Conservation (phyloP, 352 stramenopile genomes). For the Peronospora farinosa region DNA sequence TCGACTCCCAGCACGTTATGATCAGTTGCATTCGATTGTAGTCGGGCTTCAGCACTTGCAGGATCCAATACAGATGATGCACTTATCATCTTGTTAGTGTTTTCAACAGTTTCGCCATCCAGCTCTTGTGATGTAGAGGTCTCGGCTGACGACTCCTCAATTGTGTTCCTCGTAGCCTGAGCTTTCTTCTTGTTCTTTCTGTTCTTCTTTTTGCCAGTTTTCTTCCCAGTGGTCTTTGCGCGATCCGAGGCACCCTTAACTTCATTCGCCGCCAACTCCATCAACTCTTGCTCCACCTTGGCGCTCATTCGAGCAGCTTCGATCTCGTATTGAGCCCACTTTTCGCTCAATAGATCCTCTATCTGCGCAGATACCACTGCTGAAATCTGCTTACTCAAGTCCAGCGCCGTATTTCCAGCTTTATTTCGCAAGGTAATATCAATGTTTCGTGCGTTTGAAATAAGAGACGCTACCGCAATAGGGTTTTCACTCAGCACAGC, state of each 20-base stretch:
- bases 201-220: constrained; percentile 36
- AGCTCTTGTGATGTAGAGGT: not conserved
- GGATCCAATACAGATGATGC: not conserved
- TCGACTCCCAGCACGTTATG: not conserved
- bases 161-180: not conserved
- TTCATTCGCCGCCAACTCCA: constrained; percentile 18
- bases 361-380: constrained; percentile 22
- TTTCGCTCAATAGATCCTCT: constrained; percentile 24
- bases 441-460: constrained; percentile 18
- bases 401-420: constrained; percentile 30
- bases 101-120: not conserved
- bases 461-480: constrained; percentile 33
- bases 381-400: constrained; percentile 30
- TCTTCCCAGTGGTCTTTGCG: constrained; percentile 6
- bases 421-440: constrained; percentile 32
- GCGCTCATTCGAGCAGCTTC: constrained; percentile 20
- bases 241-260: constrained; percentile 1
- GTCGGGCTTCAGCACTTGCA: not conserved
- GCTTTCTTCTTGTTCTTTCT: constrained; percentile 41
- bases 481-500: constrained; percentile 61
- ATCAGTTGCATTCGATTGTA: not conserved
- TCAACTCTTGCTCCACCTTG: constrained; percentile 27
- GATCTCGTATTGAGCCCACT: constrained; percentile 17
- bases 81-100: not conserved
- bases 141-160: not conserved